Evolutionary conservation across 257 asterid species (phyloP).

Genomic region (Solanum dulcamara): DNA sequence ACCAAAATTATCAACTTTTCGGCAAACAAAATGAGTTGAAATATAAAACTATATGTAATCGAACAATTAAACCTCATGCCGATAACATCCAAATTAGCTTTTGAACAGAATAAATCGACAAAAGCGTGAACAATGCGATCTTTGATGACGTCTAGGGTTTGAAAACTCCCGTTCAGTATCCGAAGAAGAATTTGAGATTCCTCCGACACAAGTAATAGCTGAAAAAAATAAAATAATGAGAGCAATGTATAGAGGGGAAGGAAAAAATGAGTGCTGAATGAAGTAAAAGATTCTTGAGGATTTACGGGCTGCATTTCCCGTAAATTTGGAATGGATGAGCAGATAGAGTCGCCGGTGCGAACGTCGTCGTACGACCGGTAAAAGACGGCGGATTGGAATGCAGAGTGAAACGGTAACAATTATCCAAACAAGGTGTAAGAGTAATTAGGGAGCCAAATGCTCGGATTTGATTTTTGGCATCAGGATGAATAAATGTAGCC

Average conservation of each 20-base stretch:
- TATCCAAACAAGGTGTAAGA: too few species aligned
- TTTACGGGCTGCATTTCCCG: background rate
- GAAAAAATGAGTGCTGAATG: background rate
- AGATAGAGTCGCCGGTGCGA: background rate
- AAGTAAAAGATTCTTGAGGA: background rate
- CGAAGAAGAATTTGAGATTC: conserved; percentile 50
- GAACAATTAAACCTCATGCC: conserved; percentile 27
- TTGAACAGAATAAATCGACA: conserved; percentile 23
- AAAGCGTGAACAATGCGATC: conserved; percentile 28
- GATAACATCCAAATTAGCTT: conserved; percentile 11
- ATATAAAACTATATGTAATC: background rate
- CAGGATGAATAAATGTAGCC: too few species aligned
- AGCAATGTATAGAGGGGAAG: background rate
- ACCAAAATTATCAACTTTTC: background rate
- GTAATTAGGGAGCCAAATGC: background rate
- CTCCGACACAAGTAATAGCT: conserved; percentile 42
- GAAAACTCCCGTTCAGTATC: conserved; percentile 43
- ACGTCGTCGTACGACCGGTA: background rate
- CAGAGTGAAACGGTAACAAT: background rate
- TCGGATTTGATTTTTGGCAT: too few species aligned
- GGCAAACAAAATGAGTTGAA: background rate
- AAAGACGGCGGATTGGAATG: background rate
- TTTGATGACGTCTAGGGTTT: conserved; percentile 42
- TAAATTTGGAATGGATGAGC: background rate
- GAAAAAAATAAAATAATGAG: background rate